Evolutionary conservation across 768 basidiomycete genomes (phyloP).

Genomic region (Cystobasidium tubakii): DNA sequence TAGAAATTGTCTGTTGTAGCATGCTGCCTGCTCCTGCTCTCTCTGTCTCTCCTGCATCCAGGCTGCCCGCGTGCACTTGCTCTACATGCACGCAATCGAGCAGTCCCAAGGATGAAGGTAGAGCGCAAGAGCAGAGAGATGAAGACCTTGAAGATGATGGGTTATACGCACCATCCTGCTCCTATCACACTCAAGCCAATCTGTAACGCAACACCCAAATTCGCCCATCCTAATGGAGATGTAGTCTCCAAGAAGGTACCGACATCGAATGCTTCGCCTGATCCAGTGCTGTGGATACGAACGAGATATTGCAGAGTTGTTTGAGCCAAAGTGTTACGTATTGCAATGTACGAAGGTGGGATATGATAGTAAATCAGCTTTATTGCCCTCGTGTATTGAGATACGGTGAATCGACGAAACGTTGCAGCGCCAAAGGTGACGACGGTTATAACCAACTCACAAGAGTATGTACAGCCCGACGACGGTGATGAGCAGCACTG

Average conservation of each 20-base stretch:
- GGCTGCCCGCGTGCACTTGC: too few relatives aligned
- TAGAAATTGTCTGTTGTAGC: too few relatives aligned
- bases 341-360: background rate
- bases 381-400: too few relatives aligned
- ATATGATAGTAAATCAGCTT: background rate
- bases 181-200: slow-evolving; percentile 89
- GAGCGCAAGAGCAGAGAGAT: background rate
- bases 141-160: background rate
- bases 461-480: slow-evolving; percentile 32
- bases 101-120: background rate
- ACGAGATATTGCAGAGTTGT: background rate
- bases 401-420: too few relatives aligned
- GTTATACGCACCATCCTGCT: slow-evolving; percentile 86
- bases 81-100: background rate
- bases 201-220: slow-evolving; percentile 82
- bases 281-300: slow-evolving; percentile 23
- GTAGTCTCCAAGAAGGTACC: background rate
- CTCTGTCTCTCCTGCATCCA: too few relatives aligned
- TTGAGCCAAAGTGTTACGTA: background rate
- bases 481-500: background rate
- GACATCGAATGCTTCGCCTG: slow-evolving; percentile 35
- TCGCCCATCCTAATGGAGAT: slow-evolving; percentile 60
- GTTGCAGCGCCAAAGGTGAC: background rate
- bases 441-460: slow-evolving; percentile 3
- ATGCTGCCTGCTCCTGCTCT: too few relatives aligned